These are phyloP conservation scores for Salix viminalis DNA, from an alignment of 345 rosid species.

Conservation along the genomic window DNA sequence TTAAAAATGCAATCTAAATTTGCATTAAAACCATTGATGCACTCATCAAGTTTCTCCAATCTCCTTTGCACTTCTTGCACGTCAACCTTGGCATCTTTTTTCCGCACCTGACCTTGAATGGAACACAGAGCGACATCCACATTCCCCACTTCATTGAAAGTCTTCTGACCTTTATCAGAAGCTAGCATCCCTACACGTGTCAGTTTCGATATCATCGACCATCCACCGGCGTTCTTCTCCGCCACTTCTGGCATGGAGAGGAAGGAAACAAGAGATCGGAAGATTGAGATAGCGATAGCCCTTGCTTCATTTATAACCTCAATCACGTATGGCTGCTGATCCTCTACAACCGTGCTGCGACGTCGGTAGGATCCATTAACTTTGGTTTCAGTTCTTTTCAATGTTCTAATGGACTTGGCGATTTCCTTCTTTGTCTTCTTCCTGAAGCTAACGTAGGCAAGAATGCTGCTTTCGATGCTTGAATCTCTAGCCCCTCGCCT, in stretches of 20 bases:
- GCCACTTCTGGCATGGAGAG: constrained; percentile 23
- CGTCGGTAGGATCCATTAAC: background rate
- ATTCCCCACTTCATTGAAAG: constrained; percentile 37
- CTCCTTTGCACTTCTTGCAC: constrained; percentile 25
- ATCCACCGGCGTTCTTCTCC: constrained; percentile 29
- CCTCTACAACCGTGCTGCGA: constrained; percentile 7
- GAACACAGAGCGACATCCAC: constrained; percentile 30
- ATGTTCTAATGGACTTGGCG: constrained; percentile 31
- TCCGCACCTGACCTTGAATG: constrained; percentile 12
- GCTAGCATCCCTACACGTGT: constrained; percentile 19
- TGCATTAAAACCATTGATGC: constrained; percentile 32
- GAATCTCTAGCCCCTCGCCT: constrained; percentile 34
- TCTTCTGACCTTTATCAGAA: constrained; percentile 24
- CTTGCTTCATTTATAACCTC: constrained; percentile 39
- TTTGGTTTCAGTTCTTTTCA: constrained; percentile 39
- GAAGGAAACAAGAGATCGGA: constrained; percentile 45
- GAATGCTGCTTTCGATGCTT: constrained; percentile 32
- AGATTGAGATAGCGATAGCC: constrained; percentile 24
- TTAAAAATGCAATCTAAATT: constrained; percentile 36
- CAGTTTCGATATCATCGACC: constrained; percentile 40
- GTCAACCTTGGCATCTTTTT: constrained; percentile 23
- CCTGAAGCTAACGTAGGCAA: constrained; percentile 51
- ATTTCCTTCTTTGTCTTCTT: constrained; percentile 50
- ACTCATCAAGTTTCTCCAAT: constrained; percentile 30
- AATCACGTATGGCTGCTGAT: constrained; percentile 21